Evolutionary conservation across 352 stramenopile species (phyloP), one percentile per base, ranked within the genome.

Genomic region (Pythium dissotocum): DNA sequence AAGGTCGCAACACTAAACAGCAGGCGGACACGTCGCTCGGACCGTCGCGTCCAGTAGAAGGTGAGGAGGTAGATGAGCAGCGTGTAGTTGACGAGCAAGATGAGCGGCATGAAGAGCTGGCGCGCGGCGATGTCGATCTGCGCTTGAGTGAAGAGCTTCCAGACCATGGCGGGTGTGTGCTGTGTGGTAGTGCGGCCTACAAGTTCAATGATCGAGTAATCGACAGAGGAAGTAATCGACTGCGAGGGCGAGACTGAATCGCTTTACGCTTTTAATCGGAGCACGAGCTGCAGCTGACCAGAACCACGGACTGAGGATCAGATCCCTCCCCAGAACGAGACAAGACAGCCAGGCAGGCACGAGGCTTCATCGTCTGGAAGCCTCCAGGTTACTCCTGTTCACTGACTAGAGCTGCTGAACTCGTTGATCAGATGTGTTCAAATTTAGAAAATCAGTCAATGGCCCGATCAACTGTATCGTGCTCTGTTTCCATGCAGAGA

Each of bases 41-140:
- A 7, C n/a, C 28, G 46, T 42, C 60, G 46, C 2, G 44, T 2
- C 46, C 48, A 58, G 33, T 59, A 66, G 18, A 66, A 30, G 18
- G 58, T 16, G 12, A 58, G 35, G 12, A 66, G 46, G 28, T 66
- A 66, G 21, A 53, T 28, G 10, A 66, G 13, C 28, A 66, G 24
- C 30, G 60, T 53, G 60, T 59, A 58, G 46, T 32, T 66, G 46
- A 66, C 10, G 40, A 66, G 18, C 33, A 66, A 46, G 12, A 61
- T 35, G 26, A 61, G 21, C 18, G 55, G 55, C 55, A 61, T 61
- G 55, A 61, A 61, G 32, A 61, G 33, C 33, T 18, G 55, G 10
- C 36, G 55, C 33, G 55, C 38, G 52, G 40, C 40, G 13, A 2
- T 0, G 9, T 9, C 28, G 12, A 58, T 38, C 52, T 58, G 24